Base-by-base conservation (phyloP, 2,329 filamentous ascomycete genomes). In the Colletotrichum paranaense region DNA sequence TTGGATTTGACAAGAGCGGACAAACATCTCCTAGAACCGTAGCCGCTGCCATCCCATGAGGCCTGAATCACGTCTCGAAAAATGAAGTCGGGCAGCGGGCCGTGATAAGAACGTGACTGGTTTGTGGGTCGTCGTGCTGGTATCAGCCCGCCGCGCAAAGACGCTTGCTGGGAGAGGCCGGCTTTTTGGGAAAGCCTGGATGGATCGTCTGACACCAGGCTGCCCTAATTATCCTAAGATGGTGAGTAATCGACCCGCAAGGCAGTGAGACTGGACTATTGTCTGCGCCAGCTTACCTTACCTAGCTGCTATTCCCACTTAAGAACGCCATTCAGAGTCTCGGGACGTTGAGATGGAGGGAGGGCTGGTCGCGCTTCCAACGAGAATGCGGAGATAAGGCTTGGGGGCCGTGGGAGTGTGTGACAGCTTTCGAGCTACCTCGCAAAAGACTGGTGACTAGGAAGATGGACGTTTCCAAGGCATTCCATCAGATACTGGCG, bases 31-130 rank as follows among this genome's bases (percentile, higher is more conserved):
- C 46, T 59, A n/a, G 42, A 24, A 58, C 38, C 35, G 12, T n/a
- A 63, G 55, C 59, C 53, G 46, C 70, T 73, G 70, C 70, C 67
- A 73, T 73, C 60, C 60, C 70, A 73, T 70, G 60, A 65, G 58
- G 56, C 32, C n/a, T 70, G 70, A 70, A 73, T 73, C 70, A 73
- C 59, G 56, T 38, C 60, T 67, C 60, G 24, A 42, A 35, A n/a
- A 24, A 63, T 42, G 57, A 60, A 72, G 32, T 62, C 55, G 60
- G 30, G 30, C 46, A 62, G 26, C 68, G 62, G 72, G 72, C 68
- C 62, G 62, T 67, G 8, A 30, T 58, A 32, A 30, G 62, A 74
- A 72, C 63, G 72, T 74, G 72, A 74, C 62, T 46, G 55, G 70
- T 70, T 12, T 53, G 66, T 56, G 60, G 62, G 56, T 66, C 67